phyloP scores from a whole-genome alignment of 768 basidiomycete species.

The Boletus rubropictus region DNA sequence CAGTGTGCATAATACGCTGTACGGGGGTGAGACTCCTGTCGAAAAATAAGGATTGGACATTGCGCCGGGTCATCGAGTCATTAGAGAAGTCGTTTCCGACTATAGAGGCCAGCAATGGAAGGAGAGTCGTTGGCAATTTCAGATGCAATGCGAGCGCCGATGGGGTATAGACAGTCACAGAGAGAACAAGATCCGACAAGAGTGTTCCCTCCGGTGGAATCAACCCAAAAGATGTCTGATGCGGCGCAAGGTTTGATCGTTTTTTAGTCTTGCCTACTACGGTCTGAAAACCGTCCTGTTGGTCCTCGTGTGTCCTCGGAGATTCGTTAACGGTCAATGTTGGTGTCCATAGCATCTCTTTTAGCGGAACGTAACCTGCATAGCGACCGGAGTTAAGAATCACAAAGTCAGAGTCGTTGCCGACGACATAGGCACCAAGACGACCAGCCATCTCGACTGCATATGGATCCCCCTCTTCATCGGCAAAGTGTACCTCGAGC shows the following conservation, averaged over 20 bases:
- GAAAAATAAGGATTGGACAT: conserved; percentile 62
- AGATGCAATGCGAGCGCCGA: conserved; percentile 56
- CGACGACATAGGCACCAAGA: conserved; percentile 67
- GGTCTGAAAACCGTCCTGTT: conserved; percentile 53
- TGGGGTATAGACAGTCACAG: conserved; percentile 58
- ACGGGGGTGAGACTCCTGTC: conserved; percentile 48
- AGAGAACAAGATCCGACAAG: conserved; percentile 42
- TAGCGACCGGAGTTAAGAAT: conserved; percentile 73
- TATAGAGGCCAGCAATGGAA: conserved; percentile 73
- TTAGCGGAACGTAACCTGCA: conserved; percentile 68
- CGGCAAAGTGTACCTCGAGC: conserved; percentile 63
- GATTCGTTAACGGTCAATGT: conserved; percentile 23
- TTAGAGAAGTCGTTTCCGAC: conserved; percentile 78
- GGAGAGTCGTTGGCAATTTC: conserved; percentile 59
- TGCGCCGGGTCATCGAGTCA: conserved; percentile 42
- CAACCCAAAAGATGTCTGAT: conserved; percentile 28
- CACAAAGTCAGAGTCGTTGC: conserved; percentile 79
- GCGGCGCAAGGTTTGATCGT: conserved; percentile 32
- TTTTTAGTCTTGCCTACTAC: conserved; percentile 51
- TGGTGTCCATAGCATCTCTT: conserved; percentile 65
- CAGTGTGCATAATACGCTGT: conserved; percentile 65
- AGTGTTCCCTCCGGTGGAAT: conserved; percentile 46
- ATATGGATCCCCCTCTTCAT: conserved; percentile 78
- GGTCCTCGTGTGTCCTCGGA: conserved; percentile 25
- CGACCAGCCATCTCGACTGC: conserved; percentile 79